phyloP scores from a whole-genome alignment of 495 filamentous ascomycete species.

The Cryomyces minteri region DNA sequence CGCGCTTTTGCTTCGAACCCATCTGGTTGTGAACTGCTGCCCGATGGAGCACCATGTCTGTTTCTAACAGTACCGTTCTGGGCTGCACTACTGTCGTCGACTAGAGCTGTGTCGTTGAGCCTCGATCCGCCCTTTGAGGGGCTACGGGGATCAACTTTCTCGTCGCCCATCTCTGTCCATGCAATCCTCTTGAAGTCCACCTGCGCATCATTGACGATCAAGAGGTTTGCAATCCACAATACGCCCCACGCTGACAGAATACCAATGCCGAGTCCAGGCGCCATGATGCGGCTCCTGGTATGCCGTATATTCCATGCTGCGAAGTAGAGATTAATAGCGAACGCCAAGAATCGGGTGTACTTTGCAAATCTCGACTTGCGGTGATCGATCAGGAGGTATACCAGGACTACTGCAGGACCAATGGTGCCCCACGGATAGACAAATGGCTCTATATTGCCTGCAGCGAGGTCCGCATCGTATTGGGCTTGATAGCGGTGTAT shows the following conservation, averaged over 20 bases:
- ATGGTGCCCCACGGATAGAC: slow-evolving; percentile 34
- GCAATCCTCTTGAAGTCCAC: slow-evolving; percentile 48
- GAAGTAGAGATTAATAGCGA: slow-evolving; percentile 28
- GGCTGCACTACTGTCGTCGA: background rate
- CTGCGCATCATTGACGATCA: slow-evolving; percentile 48
- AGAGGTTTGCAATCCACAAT: slow-evolving; percentile 40
- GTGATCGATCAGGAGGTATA: slow-evolving; percentile 43
- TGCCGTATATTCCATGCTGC: slow-evolving; percentile 25
- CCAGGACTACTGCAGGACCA: slow-evolving; percentile 27
- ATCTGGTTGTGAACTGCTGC: background rate
- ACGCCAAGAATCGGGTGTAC: slow-evolving; percentile 32
- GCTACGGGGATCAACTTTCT: background rate
- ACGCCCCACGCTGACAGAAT: slow-evolving; percentile 44
- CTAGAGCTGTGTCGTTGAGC: background rate
- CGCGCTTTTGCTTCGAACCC: background rate
- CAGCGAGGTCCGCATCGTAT: slow-evolving; percentile 12
- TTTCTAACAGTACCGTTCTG: background rate
- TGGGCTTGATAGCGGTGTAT: slow-evolving; percentile 5
- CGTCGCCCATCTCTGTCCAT: slow-evolving; percentile 13
- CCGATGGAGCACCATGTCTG: background rate
- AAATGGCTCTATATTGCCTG: slow-evolving; percentile 31
- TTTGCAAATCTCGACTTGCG: slow-evolving; percentile 27
- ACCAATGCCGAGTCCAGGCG: slow-evolving; percentile 47
- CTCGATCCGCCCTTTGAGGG: background rate
- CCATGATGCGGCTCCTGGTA: slow-evolving; percentile 36